phyloP scores from a whole-genome alignment of 225 moss, liverwort and hornwort species.

The Ulota crispa region DNA sequence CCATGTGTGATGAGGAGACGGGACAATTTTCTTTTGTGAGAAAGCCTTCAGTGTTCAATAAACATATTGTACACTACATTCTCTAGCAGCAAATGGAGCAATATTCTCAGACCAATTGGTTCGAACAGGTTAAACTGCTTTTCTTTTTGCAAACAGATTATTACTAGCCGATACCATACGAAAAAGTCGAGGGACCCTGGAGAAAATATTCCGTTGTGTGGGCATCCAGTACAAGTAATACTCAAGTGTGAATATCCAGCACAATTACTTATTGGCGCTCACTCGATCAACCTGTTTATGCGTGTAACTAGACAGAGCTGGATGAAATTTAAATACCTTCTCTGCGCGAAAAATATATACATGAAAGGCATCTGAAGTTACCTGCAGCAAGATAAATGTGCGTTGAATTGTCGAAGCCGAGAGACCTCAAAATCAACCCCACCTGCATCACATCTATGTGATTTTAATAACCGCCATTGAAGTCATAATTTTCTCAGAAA shows the following conservation, averaged over 20 bases:
- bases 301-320: background rate
- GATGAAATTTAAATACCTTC: background rate
- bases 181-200: background rate
- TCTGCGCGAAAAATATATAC: background rate
- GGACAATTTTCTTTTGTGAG: background rate
- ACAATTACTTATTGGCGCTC: background rate
- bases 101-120: background rate
- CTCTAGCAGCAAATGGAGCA: background rate
- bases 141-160: background rate
- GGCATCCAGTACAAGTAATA: background rate
- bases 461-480: conserved; percentile 15
- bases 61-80: background rate
- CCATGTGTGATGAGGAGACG: background rate
- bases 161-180: background rate
- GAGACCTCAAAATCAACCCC: conserved; percentile 73
- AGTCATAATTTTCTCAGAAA: background rate
- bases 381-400: conserved; percentile 84
- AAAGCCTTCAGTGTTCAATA: background rate
- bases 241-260: background rate
- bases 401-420: conserved; percentile 82
- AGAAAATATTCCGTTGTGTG: background rate
- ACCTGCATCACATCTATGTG: conserved; percentile 46
- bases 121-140: background rate
- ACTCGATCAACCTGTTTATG: conserved; percentile 10
- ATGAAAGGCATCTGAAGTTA: conserved; percentile 18